Evolutionary conservation across 2,329 filamentous ascomycete genomes (phyloP).

Genomic region (Alternaria ventricosa): DNA sequence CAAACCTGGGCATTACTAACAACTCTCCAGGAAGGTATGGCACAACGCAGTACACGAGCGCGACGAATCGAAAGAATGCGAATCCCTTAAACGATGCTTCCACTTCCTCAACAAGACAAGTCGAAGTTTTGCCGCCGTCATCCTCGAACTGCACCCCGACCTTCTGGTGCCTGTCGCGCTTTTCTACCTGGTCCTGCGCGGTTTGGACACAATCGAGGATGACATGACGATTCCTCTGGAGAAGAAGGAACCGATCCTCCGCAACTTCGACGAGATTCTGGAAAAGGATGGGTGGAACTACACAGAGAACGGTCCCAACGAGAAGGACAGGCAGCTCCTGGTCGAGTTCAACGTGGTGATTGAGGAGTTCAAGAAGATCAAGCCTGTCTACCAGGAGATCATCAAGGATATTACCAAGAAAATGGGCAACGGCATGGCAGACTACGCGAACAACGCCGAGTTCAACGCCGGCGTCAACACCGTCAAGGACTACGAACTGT

Average conservation of each 20-base stretch:
- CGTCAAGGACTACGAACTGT: constrained; percentile 88
- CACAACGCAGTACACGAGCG: constrained; percentile 91
- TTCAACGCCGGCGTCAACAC: constrained; percentile 84
- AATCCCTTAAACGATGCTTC: constrained; percentile 82
- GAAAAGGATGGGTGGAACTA: constrained; percentile 91
- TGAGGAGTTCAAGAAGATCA: constrained; percentile 85
- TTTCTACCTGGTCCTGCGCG: constrained; percentile 92
- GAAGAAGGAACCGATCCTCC: constrained; percentile 84
- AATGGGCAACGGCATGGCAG: constrained; percentile 99
- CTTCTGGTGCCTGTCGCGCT: constrained; percentile 86
- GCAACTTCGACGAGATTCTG: constrained; percentile 80
- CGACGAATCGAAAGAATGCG: constrained; percentile 75
- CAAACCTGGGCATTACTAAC: constrained; percentile 12
- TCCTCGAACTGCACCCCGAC: constrained; percentile 94
- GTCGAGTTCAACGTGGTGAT: constrained; percentile 91
- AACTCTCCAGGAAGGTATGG: constrained; percentile 82
- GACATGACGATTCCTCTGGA: constrained; percentile 88
- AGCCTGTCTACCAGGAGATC: constrained; percentile 81
- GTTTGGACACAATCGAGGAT: constrained; percentile 97
- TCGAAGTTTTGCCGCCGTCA: constrained; percentile 90
- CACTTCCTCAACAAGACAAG: constrained; percentile 85
- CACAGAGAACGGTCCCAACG: constrained; percentile 80
- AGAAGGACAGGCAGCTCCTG: constrained; percentile 92
- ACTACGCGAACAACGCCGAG: constrained; percentile 86
- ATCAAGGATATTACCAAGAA: constrained; percentile 91